Percentiles rank a stretch among this genome's conserved stretches.
Conservation (phyloP, 257 asterid species). For the Vinca minor region DNA sequence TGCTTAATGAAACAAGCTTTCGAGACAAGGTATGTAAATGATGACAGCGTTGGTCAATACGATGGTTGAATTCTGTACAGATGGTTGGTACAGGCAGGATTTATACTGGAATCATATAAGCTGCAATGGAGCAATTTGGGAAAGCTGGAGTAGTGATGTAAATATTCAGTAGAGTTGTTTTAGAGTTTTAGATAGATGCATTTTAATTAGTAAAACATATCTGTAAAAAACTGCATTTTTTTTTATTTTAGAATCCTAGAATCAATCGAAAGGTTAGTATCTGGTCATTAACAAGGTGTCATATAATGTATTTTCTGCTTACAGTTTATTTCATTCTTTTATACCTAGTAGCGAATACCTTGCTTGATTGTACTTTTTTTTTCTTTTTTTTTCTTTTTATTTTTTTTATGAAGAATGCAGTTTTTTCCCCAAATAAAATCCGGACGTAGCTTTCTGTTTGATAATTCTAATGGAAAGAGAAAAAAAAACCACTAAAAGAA, state of each 20-base stretch:
- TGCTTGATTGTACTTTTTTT: too few relatives aligned
- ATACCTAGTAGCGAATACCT: too few relatives aligned
- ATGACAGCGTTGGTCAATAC: background rate
- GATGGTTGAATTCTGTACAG: background rate
- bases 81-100: background rate
- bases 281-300: background rate
- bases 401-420: too few relatives aligned
- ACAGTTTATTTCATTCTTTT: too few relatives aligned
- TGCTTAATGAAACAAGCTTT: background rate
- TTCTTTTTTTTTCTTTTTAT: too few relatives aligned
- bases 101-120: background rate
- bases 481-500: too few relatives aligned
- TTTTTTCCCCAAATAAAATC: too few relatives aligned
- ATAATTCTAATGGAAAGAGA: too few relatives aligned
- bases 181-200: background rate
- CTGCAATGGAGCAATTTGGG: too few relatives aligned
- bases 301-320: background rate
- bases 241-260: too few relatives aligned
- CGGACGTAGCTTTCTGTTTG: too few relatives aligned
- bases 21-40: background rate
- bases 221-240: background rate
- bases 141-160: background rate
- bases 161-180: background rate
- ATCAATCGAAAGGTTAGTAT: background rate
- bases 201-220: background rate